phyloP scores from a whole-genome alignment of 257 asterid species.

The Gardenia jasminoides region DNA sequence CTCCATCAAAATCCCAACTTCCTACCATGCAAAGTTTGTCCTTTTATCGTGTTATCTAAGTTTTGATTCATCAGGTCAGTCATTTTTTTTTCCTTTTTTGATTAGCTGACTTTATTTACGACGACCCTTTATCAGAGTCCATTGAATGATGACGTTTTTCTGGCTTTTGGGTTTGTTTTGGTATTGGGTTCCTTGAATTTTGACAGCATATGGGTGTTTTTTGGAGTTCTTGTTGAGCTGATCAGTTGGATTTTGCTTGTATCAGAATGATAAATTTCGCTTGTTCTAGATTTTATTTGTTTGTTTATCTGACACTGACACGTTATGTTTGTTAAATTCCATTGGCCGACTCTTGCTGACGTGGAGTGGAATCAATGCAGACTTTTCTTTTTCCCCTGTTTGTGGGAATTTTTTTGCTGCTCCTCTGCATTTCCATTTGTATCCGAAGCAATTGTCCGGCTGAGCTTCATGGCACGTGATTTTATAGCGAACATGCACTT shows the following conservation, averaged over 20 bases:
- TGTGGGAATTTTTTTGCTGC: not conserved
- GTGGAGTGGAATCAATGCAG: not conserved
- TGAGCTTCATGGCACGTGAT: not conserved
- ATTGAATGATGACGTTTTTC: not conserved
- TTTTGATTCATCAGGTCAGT: slow-evolving; percentile 15
- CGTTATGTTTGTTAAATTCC: slow-evolving; percentile 11
- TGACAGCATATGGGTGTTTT: not conserved
- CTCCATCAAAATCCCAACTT: not conserved
- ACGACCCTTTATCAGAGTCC: not conserved
- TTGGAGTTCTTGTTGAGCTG: slow-evolving; percentile 12
- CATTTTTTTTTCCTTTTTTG: not conserved
- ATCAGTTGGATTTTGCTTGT: not conserved
- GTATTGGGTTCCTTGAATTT: not conserved
- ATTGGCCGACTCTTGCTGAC: slow-evolving; percentile 17
- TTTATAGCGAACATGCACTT: no score
- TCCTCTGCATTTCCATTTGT: not conserved
- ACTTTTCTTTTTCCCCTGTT: not conserved
- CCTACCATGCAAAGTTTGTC: not conserved
- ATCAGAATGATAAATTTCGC: slow-evolving; percentile 1
- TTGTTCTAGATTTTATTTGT: not conserved
- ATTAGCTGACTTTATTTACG: not conserved
- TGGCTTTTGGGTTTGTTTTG: not conserved
- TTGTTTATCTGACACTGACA: not conserved
- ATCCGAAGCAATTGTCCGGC: not conserved
- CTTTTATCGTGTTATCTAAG: not conserved